A percentile compares a stretch with the other conserved stretches of the same genome.
These are phyloP conservation scores for Leccinum rimulosum DNA, from an alignment of 768 basidiomycete genomes.

Conservation along the genomic window DNA sequence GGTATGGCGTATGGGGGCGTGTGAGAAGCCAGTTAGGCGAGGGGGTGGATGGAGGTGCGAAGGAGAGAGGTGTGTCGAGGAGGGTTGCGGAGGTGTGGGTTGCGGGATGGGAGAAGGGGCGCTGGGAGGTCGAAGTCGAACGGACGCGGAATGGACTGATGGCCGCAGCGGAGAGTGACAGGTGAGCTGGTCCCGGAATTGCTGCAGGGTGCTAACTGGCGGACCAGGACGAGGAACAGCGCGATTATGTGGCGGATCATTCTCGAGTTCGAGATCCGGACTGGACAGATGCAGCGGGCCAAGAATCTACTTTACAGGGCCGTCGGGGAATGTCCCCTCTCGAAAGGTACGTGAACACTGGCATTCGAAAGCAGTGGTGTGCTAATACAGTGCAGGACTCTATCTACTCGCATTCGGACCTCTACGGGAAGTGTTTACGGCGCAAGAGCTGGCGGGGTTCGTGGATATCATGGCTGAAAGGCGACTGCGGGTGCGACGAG, in stretches of 20 bases:
- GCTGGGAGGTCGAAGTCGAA: constrained; percentile 71
- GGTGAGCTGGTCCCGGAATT: constrained; percentile 42
- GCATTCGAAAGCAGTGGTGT: constrained; percentile 1
- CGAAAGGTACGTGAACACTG: constrained; percentile 53
- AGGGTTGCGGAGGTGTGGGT: constrained; percentile 74
- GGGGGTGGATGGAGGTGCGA: constrained; percentile 31
- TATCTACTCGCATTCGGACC: constrained; percentile 78
- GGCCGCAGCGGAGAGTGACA: constrained; percentile 60
- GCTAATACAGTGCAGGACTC: constrained; percentile 48
- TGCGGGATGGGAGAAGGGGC: constrained; percentile 71
- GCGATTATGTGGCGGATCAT: constrained; percentile 69
- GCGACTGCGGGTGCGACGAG: constrained; percentile 60
- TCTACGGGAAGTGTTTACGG: constrained; percentile 59
- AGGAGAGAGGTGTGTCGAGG: constrained; percentile 56
- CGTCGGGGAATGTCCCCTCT: constrained; percentile 68
- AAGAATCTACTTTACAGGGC: constrained; percentile 76
- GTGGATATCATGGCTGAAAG: constrained; percentile 78
- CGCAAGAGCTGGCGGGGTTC: constrained; percentile 56
- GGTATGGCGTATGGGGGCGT: constrained; percentile 76
- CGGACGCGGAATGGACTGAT: constrained; percentile 63
- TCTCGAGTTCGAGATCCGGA: constrained; percentile 73
- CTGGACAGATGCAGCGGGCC: constrained; percentile 54
- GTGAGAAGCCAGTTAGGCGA: constrained; percentile 58
- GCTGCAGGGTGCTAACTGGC: constrained; percentile 7
- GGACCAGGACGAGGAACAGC: constrained; percentile 60